Base-by-base conservation (phyloP, 805 yeast genomes). In the Saccharomyces mikatae region DNA sequence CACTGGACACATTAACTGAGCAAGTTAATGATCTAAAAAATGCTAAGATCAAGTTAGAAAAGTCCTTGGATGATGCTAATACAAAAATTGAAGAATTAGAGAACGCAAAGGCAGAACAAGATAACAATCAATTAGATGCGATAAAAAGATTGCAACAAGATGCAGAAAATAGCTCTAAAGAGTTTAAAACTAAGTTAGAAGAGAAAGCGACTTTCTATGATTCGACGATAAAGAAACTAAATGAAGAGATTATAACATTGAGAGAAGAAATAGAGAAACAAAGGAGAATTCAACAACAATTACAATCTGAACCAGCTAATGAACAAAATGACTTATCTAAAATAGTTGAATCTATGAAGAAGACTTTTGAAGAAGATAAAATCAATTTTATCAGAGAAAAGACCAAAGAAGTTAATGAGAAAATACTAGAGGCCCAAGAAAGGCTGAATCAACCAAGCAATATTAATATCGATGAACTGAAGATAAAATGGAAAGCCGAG, bases 1-100 rank as follows among this genome's bases (percentile, higher is more conserved):
- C 71, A 8, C 66, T 76, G 28, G 70, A 72, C 32, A 71, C 69
- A 6, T 66, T 82, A 46, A 78, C 68, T 47, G 55, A 61, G 4
- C 70, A 76, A 55, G 56, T 74, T 11, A 67, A 65, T 10, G 68
- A 64, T 2, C 52, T 77, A 24, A 60, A 61, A 13, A 54, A 62
- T 1, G 67, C 69, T 21, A 76, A 76, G 29, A 68, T 70, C 4
- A 70, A 72, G 5, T 57, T 80, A 28, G 70, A 67, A 50, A 52
- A 36, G 5, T 54, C 51, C 13, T 49, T 65, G 11, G 56, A 55
- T n/a, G 61, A 46, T 10, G 48, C 48, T 9, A 26, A 46, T 8
- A 11, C 30, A 14, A 46, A 31, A n/a, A 46, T 28, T 11, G 10
- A 46, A 46, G 48, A 46, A 21, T 9, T 46, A 28, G 21, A 46